phyloP scores from a whole-genome alignment of 148 eudicot species.

The Persicaria tinctoria region DNA sequence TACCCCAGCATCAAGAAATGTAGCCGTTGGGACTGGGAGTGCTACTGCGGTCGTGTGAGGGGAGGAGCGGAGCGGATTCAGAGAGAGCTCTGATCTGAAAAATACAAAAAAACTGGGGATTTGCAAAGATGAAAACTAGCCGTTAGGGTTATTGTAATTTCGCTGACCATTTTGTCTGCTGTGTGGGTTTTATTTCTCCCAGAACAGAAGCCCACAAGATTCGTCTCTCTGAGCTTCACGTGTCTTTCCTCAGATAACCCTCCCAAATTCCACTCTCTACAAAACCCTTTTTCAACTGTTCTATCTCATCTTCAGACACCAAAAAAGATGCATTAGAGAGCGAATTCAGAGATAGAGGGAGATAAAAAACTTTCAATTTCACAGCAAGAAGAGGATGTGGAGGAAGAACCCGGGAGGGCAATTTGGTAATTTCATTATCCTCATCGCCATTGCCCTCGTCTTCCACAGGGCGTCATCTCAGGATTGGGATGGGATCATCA shows the following conservation, averaged over 20 bases:
- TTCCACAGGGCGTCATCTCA: conserved; percentile 23
- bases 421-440: not conserved
- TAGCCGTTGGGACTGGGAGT: conserved; percentile 1
- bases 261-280: conserved; percentile 10
- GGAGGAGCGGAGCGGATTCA: conserved; percentile 8
- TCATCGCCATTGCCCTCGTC: conserved; percentile 19
- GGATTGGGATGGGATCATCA: conserved; percentile 66
- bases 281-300: conserved; percentile 17
- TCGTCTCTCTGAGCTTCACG: conserved; percentile 26
- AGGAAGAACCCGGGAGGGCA: conserved; percentile 14
- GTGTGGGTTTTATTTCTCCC: conserved; percentile 22
- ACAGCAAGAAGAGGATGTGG: conserved; percentile 24
- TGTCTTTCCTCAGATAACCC: conserved; percentile 14
- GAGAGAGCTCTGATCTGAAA: not conserved
- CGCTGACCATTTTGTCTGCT: conserved; percentile 24
- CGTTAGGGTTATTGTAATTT: conserved; percentile 29
- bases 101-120: not conserved
- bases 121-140: conserved; percentile 37
- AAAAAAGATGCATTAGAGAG: not conserved
- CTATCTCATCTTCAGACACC: not conserved
- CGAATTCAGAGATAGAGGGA: not conserved
- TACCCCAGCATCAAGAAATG: not conserved
- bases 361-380: not conserved
- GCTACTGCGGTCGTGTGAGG: not conserved
- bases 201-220: conserved; percentile 18